Evolutionary conservation across 257 asterid genomes (phyloP).

Genomic region (Ophiorrhiza pumila): DNA sequence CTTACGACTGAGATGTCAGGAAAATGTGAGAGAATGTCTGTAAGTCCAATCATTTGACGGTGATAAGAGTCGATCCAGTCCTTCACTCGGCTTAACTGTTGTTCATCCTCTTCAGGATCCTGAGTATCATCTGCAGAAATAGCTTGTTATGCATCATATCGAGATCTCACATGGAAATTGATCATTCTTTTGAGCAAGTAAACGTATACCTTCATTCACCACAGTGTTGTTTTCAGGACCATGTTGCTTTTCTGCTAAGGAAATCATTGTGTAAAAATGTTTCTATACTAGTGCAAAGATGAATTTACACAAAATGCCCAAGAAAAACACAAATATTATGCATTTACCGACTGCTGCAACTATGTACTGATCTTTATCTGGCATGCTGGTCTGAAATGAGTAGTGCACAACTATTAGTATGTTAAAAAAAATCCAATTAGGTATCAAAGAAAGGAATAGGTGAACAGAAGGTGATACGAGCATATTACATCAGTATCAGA

Average conservation of each 20-base stretch:
- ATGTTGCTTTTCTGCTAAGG: constrained; percentile 45
- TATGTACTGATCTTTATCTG: constrained; percentile 68
- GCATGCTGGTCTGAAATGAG: constrained; percentile 55
- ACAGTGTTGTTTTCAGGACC: constrained; percentile 37
- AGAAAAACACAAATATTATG: neutral
- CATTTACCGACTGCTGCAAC: constrained; percentile 67
- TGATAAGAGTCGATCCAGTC: constrained; percentile 77
- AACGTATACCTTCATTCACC: constrained; percentile 51
- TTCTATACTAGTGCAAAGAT: neutral
- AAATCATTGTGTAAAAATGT: neutral
- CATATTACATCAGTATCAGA: constrained; percentile 70
- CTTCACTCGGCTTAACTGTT: constrained; percentile 60
- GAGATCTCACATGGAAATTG: constrained; percentile 15
- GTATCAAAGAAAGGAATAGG: constrained; percentile 15
- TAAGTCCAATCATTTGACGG: constrained; percentile 60
- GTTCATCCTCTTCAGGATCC: constrained; percentile 78
- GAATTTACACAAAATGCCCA: neutral
- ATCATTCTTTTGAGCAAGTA: constrained; percentile 10
- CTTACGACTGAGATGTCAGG: constrained; percentile 83
- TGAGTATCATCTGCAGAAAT: constrained; percentile 66
- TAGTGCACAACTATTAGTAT: constrained; percentile 15
- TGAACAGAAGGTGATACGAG: constrained; percentile 17
- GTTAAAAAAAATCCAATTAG: neutral
- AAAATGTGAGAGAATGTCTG: constrained; percentile 68
- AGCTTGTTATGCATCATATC: constrained; percentile 21